Base-by-base conservation (phyloP, 192 early-diverging fungal species). In the Spizellomyces punctatus region DNA sequence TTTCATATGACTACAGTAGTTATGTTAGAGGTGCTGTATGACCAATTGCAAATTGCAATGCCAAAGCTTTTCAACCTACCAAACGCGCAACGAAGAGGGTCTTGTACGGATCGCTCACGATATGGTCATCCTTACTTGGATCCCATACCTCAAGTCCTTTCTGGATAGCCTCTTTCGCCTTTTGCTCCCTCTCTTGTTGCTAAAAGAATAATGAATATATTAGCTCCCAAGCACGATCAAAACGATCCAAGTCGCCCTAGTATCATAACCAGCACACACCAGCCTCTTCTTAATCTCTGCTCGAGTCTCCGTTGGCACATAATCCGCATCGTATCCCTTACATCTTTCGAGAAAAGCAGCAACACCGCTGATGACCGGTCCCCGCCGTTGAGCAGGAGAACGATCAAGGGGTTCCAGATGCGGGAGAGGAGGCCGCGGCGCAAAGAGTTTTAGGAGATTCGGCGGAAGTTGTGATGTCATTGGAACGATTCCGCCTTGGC, bases 51-150 rank as follows among this genome's bases (percentile, higher is more conserved):
- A n/a, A 22, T 14, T 10, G 45, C n/a, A 8, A 0, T 16, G 10
- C 10, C 14, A 49, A n/a, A 19, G 14, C 36, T 22, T 46, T 1
- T 36, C 21, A 8, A 68, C 73, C 62, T 77, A 91, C 90, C 74
- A 98, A 80, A 21, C 94, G 88, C 19, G 87, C 89, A 1, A 98
- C 91, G 65, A 97, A 92, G 6, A 97, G 77, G 10, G 95, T 96
- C 67, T 95, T 94, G 87, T 93, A 98, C 0, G 96, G 94, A 78
- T 98, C 94, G 5, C 90, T 89, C 0, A 84, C 83, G 7, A 90
- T 86, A 14, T 92, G 79, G 10, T 88, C 77, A 75, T 95, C 92
- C 10, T 87, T 82, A 41, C 82, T 82, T 17, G 93, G 92, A 67
- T 93, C 83, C 91, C 91, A 94, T 69, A 73, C 58, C 61, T 78